phyloP scores from a whole-genome alignment of 73 alveolate species.

The Paraurostyla sp. region DNA sequence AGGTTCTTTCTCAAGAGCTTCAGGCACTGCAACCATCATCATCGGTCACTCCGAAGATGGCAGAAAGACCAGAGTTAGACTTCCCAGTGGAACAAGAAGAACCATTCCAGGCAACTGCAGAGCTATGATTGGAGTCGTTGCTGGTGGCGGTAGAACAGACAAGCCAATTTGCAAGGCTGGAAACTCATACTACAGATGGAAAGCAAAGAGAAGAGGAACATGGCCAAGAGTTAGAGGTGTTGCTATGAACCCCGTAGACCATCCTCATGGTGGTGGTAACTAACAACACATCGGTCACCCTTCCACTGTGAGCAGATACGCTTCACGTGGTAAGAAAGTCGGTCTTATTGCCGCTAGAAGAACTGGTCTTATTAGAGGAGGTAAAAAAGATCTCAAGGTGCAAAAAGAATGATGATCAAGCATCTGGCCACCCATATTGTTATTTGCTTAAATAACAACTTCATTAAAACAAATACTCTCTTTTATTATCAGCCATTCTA shows the following conservation, averaged over 20 bases:
- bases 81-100: constrained; percentile 96
- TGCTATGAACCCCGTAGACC: constrained; percentile 99
- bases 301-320: constrained; percentile 92
- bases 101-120: constrained; percentile 88
- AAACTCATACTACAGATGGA: constrained; percentile 90
- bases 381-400: constrained; percentile 65
- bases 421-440: neutral
- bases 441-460: neutral
- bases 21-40: constrained; percentile 94
- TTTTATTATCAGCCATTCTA: no score
- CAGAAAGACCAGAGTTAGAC: constrained; percentile 86
- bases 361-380: constrained; percentile 94
- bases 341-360: constrained; percentile 97
- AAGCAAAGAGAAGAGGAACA: constrained; percentile 89
- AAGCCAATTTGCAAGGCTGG: constrained; percentile 98
- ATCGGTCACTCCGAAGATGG: constrained; percentile 95
- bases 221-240: constrained; percentile 98
- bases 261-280: constrained; percentile 99
- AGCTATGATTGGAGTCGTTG: constrained; percentile 97
- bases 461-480: no score
- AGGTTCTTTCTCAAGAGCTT: constrained; percentile 94
- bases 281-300: constrained; percentile 98
- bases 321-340: constrained; percentile 96
- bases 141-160: constrained; percentile 98
- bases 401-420: constrained; percentile 60